Base-by-base conservation (phyloP, 2,329 filamentous ascomycete genomes). In the Cladosporium austrohemisphaericum region DNA sequence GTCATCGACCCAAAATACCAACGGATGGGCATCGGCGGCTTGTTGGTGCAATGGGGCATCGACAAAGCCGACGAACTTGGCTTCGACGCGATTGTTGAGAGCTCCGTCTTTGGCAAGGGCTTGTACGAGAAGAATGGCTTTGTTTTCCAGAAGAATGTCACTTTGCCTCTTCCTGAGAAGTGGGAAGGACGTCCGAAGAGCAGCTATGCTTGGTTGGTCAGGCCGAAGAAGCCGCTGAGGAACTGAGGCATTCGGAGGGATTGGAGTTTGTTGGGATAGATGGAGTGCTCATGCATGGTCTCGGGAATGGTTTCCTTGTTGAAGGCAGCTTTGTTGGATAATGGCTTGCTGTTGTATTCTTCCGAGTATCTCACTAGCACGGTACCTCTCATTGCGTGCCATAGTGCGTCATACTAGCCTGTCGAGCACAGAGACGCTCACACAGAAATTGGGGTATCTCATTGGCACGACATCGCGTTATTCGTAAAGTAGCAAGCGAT, bases 101-200 rank as follows among this genome's bases (percentile, higher is more conserved):
- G 59, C 41, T 60, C 58, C 19, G 43, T 54, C 14, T 60, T 46
- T 49, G 62, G 61, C 8, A 61, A 57, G 41, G 55, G 59, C 2
- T 44, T 63, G 36, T 65, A 65, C 33, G 54, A 60, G 56, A 63
- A 64, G 58, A 54, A 63, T 45, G 63, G 62, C 9, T 65, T 60
- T 40, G 52, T 57, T 5, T 64, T 60, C 41, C 41, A 58, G 16
- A 61, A 59, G 49, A 54, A 62, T 51, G 55, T 59, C 4, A 43
- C 48, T 5, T 29, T 59, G 5, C 38, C 51, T 11, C 47, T 55
- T n/a, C 52, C 54, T 13, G 52, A 44, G 32, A 25, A 51, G 36
- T 57, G 57, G 49, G 38, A 25, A 20, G 52, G 48, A 2, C 32
- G 57, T 28, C 44, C 55, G n/a, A 35, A 47, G 28, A 55, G 55